Conservation (phyloP, 2,329 filamentous ascomycete species). For the Claviceps paspali region DNA sequence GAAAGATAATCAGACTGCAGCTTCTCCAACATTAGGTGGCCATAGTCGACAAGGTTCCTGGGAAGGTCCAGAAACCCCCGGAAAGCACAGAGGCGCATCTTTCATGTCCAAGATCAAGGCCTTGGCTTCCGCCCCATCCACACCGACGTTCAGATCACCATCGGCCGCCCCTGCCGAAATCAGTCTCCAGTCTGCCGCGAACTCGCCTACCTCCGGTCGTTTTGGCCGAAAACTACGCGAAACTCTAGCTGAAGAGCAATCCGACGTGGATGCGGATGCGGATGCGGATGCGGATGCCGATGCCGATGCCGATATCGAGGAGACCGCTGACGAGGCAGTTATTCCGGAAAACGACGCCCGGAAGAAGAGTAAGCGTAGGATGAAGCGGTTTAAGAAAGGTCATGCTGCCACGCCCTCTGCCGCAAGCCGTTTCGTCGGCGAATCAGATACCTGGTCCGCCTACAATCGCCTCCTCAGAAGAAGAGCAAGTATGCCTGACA, state of each 20-base stretch:
- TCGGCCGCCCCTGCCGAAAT: conserved; percentile 17
- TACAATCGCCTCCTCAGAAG: conserved; percentile 40
- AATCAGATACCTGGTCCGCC: conserved; percentile 24
- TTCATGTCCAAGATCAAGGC: conserved; percentile 70
- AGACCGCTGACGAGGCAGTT: conserved; percentile 65
- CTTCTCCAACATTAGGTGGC: conserved; percentile 20
- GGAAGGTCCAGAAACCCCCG: conserved; percentile 46
- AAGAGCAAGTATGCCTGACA: conserved; percentile 50
- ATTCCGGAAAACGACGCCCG: conserved; percentile 21
- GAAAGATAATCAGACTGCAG: conserved; percentile 31
- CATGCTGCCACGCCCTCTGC: conserved; percentile 54
- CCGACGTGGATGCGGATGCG: conserved; percentile 23
- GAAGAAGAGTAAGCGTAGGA: conserved; percentile 47
- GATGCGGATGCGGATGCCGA: conserved; percentile 19
- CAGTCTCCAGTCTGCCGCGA: conserved; percentile 25
- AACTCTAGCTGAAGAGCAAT: conserved; percentile 35
- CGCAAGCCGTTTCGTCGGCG: conserved; percentile 29
- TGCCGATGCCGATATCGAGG: conserved; percentile 18
- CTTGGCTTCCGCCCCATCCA: conserved; percentile 39
- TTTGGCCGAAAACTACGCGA: conserved; percentile 34
- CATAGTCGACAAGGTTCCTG: conserved; percentile 50
- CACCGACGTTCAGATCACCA: conserved; percentile 31
- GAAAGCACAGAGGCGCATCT: conserved; percentile 45
- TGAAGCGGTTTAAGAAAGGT: conserved; percentile 37
- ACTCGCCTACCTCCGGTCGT: conserved; percentile 32